Percentiles rank a stretch among this genome's conserved stretches.
Conservation (phyloP, 495 filamentous ascomycete genomes). For the Tuber brumale region DNA sequence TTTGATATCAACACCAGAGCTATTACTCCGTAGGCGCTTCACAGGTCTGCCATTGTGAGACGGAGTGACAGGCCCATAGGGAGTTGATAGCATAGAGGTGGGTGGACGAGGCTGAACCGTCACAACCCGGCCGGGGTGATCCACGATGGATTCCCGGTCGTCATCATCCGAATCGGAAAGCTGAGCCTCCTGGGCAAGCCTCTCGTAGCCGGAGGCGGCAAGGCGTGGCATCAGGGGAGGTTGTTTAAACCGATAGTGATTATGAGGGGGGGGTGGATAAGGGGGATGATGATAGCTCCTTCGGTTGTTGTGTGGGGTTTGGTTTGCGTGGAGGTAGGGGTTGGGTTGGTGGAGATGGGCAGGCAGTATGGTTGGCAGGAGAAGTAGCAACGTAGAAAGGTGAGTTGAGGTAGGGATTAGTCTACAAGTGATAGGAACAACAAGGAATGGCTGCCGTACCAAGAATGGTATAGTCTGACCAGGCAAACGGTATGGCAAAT, state of each 20-base stretch:
- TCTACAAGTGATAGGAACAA: not conserved
- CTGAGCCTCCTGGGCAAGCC: constrained; percentile 39
- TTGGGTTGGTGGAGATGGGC: constrained; percentile 1
- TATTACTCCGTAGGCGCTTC: constrained; percentile 57
- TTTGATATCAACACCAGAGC: constrained; percentile 92
- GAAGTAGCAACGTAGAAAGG: not conserved
- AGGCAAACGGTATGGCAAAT: not conserved
- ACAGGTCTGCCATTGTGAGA: constrained; percentile 33
- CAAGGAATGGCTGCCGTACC: not conserved
- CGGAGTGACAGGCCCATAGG: constrained; percentile 31
- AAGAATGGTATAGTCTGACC: not conserved
- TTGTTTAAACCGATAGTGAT: not conserved
- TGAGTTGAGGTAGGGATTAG: not conserved
- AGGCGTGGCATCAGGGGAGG: constrained; percentile 37
- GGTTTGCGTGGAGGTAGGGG: not conserved
- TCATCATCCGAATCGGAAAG: constrained; percentile 41
- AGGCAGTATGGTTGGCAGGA: not conserved
- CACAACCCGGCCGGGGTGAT: constrained; percentile 37
- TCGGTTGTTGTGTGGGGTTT: not conserved
- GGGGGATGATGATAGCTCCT: not conserved
- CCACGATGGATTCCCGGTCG: constrained; percentile 36
- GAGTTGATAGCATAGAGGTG: constrained; percentile 34
- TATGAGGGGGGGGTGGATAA: not conserved
- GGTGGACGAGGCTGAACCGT: constrained; percentile 35
- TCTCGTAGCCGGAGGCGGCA: constrained; percentile 40